Evolutionary conservation across 2,329 filamentous ascomycete genomes (phyloP).

Genomic region (Pestalotiopsis sp.): DNA sequence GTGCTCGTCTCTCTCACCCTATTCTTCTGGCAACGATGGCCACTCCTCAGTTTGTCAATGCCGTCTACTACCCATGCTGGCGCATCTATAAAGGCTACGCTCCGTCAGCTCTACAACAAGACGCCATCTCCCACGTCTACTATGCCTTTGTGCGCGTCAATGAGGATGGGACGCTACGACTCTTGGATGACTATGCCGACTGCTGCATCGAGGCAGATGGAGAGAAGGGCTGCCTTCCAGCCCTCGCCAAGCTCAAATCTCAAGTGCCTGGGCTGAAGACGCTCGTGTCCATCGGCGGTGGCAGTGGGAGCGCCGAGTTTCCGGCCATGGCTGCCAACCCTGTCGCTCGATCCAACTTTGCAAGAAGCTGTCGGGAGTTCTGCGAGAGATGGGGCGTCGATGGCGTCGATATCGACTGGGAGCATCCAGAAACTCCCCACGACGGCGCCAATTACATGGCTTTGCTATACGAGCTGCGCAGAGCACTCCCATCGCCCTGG

Average conservation of each 20-base stretch:
- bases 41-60: slow-evolving; percentile 41
- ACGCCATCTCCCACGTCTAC: slow-evolving; percentile 58
- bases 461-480: slow-evolving; percentile 55
- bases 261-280: slow-evolving; percentile 57
- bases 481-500: slow-evolving; percentile 51
- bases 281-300: slow-evolving; percentile 66
- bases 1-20: not conserved
- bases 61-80: slow-evolving; percentile 62
- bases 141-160: slow-evolving; percentile 56
- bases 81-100: slow-evolving; percentile 54
- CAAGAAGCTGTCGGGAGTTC: slow-evolving; percentile 50
- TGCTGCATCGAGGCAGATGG: slow-evolving; percentile 60
- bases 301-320: slow-evolving; percentile 62
- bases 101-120: slow-evolving; percentile 53
- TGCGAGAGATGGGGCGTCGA: slow-evolving; percentile 60
- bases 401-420: slow-evolving; percentile 71
- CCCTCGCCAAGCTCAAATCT: slow-evolving; percentile 58
- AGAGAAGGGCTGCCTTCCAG: slow-evolving; percentile 58
- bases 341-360: slow-evolving; percentile 52
- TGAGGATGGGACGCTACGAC: slow-evolving; percentile 38
- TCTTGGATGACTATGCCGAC: slow-evolving; percentile 67
- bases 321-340: slow-evolving; percentile 52
- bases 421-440: slow-evolving; percentile 56
- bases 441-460: slow-evolving; percentile 59
- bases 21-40: not conserved